phyloP scores from a whole-genome alignment of 768 basidiomycete species.

The Trametes cingulata region DNA sequence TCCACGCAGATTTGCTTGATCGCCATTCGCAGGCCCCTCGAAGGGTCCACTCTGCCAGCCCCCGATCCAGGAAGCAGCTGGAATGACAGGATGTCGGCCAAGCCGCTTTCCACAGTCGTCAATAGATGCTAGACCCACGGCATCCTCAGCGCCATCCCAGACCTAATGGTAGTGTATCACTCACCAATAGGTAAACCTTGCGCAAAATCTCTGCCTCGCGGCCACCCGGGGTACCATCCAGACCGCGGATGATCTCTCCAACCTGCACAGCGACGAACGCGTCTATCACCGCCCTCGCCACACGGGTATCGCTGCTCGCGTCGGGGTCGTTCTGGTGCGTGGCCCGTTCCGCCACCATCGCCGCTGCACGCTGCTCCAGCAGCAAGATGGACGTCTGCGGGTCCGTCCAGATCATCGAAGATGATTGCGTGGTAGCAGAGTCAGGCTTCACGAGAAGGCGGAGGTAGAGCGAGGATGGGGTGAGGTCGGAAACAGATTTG shows the following conservation, averaged over 20 bases:
- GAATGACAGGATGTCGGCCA: constrained; percentile 62
- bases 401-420: constrained; percentile 36
- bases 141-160: background rate
- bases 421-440: background rate
- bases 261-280: constrained; percentile 65
- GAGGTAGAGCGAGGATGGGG: constrained; percentile 57
- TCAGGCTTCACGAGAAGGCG: constrained; percentile 42
- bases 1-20: constrained; percentile 50
- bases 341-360: constrained; percentile 49
- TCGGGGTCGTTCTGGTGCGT: constrained; percentile 43
- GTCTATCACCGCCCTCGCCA: constrained; percentile 65
- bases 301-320: constrained; percentile 55
- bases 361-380: constrained; percentile 67
- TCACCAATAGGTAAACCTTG: constrained; percentile 48
- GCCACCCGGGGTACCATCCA: constrained; percentile 25
- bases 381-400: constrained; percentile 44
- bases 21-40: constrained; percentile 48
- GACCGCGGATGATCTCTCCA: constrained; percentile 44
- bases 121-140: constrained; percentile 57
- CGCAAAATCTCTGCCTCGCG: constrained; percentile 25
- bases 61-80: constrained; percentile 37
- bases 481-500: constrained; percentile 35
- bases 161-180: constrained; percentile 13
- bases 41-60: constrained; percentile 39
- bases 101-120: constrained; percentile 51